Base-by-base conservation (phyloP, 176 grass and related monocot genomes). In the Eremochloa ophiuroides region DNA sequence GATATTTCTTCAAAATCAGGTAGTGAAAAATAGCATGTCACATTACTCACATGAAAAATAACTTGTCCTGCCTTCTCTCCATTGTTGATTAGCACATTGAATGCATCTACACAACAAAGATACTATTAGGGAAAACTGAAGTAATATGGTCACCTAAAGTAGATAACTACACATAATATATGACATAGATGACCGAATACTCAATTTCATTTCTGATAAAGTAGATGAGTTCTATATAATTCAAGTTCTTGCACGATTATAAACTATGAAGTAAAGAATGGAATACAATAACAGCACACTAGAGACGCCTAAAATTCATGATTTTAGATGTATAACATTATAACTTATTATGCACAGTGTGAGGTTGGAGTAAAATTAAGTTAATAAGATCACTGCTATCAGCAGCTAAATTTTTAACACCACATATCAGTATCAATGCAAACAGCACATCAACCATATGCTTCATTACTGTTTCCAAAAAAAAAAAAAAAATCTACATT, bases 71-170 rank as follows among this genome's bases (percentile, higher is more conserved):
- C 94, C 66, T 89, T 85, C 48, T 73, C 74, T 77, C 91, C 94
- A 78, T 93, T 93, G 74, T 97, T 93, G 83, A 93, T 89, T 48
- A 97, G 44, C 55, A 97, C 86, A 89, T 97, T 97, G 68, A 97
- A 97, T 77, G 94, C 92, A 87, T 93, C 94, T 97, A 70, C 29
- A 71, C 23, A 66, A 22, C 42, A 68, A 78, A 62, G 12, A 62
- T 37, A 62, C 30, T 20, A 74, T 80, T n/a, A 66, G 35, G 74
- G 17, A 77, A 51, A 40, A 28, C 6, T n/a, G n/a, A 79, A 41
- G 67, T 55, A 63, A 51, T 65, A 73, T 35, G 28, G 6, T 41
- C 12, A 39, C 18, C 29, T 41, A 64, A 73, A 41, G 58, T 65
- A 85, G 65, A 15, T 35, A 61, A 77, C 22, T 60, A 16, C 35